Conservation (phyloP, 129 eudicot genomes). For the Flaveria robusta region DNA sequence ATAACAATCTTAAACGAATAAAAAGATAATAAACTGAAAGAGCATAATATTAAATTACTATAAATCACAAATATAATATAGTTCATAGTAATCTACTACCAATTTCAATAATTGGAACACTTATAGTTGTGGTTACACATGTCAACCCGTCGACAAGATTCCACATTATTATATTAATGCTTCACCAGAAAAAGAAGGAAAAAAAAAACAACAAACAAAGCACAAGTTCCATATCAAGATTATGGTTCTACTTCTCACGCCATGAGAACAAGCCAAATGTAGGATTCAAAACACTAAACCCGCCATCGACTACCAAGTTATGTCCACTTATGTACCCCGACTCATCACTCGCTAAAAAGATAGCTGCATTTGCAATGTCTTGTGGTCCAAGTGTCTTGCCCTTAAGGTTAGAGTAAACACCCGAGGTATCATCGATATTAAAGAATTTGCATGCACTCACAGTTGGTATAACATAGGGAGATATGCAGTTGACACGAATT, state of each 20-base stretch:
- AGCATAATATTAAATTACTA: no score
- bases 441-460: slow-evolving; percentile 12
- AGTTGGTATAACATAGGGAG: slow-evolving; percentile 40
- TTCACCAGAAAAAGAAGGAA: not conserved
- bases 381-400: slow-evolving; percentile 30
- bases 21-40: no score
- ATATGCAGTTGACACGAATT: slow-evolving; percentile 50
- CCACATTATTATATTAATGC: not conserved
- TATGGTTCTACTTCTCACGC: not conserved
- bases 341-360: slow-evolving; percentile 57
- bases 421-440: slow-evolving; percentile 20
- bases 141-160: not conserved
- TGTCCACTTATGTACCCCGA: slow-evolving; percentile 49
- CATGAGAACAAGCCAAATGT: slow-evolving; percentile 25
- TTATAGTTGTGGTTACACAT: no score
- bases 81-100: no score
- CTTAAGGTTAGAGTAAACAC: slow-evolving; percentile 33
- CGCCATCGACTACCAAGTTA: slow-evolving; percentile 53
- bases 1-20: no score
- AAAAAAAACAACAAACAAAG: not conserved
- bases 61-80: no score
- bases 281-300: slow-evolving; percentile 32
- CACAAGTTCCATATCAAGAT: not conserved
- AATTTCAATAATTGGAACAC: no score
- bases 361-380: slow-evolving; percentile 46